Base-by-base conservation (phyloP, 805 yeast genomes). In the Yamadazyma paraphyllophila region DNA sequence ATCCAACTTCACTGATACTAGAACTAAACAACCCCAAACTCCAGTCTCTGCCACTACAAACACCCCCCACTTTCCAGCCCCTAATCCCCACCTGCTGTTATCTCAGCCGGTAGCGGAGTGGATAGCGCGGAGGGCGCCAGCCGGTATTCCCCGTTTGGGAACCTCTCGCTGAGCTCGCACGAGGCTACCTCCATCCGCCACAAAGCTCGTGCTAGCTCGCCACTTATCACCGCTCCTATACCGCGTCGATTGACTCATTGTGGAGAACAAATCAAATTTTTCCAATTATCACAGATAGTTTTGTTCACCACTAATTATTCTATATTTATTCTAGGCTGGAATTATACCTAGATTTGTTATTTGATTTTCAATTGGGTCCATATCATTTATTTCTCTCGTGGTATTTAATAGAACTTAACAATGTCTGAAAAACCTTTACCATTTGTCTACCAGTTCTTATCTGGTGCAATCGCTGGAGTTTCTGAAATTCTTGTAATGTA, bases 391-490 rank as follows among this genome's bases (percentile, higher is more conserved):
- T 25, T 37, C 17, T 37, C 25, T 7, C 13, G 24, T n/a, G 31
- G 31, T 29, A 11, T 10, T 29, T 29, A 11, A 29, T 29, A 29
- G 31, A 29, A 11, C 11, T 30, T 14, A 27, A 41, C 24, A 25
- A 51, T 51, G 54, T 48, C 54, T 20, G 52, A 48, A 13, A 45
- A 47, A 41, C 52, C 55, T 29, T 66, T 92, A 57, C 97, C 98
- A 31, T 94, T 94, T 62, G 61, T 82, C 34, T 92, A 94, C 77
- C 98, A 94, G 68, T 94, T 94, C 65, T 74, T 76, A 51, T 83
- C 89, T 49, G 99, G 96, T 57, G 98, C 95, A 61, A 77, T 91
- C 60, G 99, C 99, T 51, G 99, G 99, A 54, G 90, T 94, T 51
- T 88, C 97, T 24, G 99, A 94, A 72, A 87, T 91, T 65, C 74